These are phyloP conservation scores for Cutaneotrichosporon mucoides DNA, from an alignment of 1,284 basidiomycete genomes.

Conservation along the genomic window DNA sequence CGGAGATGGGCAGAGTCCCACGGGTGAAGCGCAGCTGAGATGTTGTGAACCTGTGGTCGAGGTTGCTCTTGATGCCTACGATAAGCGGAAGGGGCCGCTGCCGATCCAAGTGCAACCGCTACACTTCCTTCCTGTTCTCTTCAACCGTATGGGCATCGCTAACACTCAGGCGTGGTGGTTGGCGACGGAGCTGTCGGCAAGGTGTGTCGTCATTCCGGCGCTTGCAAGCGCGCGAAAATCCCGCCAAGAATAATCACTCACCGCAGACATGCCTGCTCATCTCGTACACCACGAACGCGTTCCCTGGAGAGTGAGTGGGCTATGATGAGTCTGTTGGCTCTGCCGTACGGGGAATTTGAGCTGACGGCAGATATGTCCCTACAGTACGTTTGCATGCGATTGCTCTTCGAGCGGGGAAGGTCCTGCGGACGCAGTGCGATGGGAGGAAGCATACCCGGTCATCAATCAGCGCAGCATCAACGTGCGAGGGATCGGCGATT, in stretches of 20 bases:
- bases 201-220: slow-evolving; percentile 51
- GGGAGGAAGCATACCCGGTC: no score
- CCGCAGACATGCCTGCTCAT: slow-evolving; percentile 48
- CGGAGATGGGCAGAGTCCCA: no score
- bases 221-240: neutral
- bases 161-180: slow-evolving; percentile 68
- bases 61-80: no score
- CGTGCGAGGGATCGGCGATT: no score
- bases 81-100: no score
- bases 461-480: no score
- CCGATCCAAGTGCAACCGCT: neutral
- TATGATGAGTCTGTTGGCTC: no score
- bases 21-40: no score
- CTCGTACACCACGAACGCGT: slow-evolving; percentile 49
- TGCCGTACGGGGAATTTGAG: neutral
- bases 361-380: slow-evolving; percentile 45
- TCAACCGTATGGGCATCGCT: neutral
- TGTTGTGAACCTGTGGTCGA: no score
- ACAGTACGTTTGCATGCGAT: slow-evolving; percentile 21
- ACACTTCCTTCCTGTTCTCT: neutral
- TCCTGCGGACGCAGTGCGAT: no score
- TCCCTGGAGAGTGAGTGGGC: slow-evolving; percentile 45
- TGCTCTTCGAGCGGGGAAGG: no score
- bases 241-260: neutral
- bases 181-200: slow-evolving; percentile 99